Evolutionary conservation across 768 basidiomycete species (phyloP).

Genomic region (Mycena chlorophos): DNA sequence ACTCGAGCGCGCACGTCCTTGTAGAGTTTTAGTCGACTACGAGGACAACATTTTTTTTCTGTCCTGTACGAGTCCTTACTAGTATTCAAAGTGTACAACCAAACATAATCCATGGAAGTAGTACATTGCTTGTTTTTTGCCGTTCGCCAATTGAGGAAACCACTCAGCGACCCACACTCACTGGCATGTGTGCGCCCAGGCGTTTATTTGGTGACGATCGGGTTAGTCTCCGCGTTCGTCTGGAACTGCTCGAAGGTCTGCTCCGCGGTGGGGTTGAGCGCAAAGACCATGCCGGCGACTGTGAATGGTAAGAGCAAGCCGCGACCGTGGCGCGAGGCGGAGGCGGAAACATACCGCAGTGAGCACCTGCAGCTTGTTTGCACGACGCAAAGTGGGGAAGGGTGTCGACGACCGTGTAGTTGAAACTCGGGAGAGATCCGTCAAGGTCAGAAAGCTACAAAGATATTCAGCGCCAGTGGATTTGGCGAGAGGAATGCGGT

Average conservation of each 20-base stretch:
- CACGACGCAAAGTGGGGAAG: constrained; percentile 23
- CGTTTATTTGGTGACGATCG: too few relatives aligned
- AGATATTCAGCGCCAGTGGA: constrained; percentile 1
- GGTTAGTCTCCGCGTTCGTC: constrained; percentile 16
- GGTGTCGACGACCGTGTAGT: constrained; percentile 22
- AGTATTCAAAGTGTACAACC: too few relatives aligned
- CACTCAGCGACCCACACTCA: too few relatives aligned
- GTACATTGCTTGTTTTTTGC: too few relatives aligned
- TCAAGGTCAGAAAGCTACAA: constrained; percentile 22
- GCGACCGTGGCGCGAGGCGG: background rate
- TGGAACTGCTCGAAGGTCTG: constrained; percentile 19
- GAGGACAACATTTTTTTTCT: too few relatives aligned
- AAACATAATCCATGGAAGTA: too few relatives aligned
- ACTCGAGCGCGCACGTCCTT: too few relatives aligned
- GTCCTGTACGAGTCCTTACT: too few relatives aligned
- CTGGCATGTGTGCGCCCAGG: too few relatives aligned
- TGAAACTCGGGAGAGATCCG: constrained; percentile 17
- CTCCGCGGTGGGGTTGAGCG: constrained; percentile 21
- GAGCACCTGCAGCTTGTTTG: constrained; percentile 22
- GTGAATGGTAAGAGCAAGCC: background rate
- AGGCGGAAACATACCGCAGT: constrained; percentile 19
- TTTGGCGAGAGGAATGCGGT: too few relatives aligned
- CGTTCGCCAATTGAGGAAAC: too few relatives aligned
- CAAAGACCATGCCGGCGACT: constrained; percentile 23
- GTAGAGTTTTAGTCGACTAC: too few relatives aligned